Evolutionary conservation across 495 filamentous ascomycete species (phyloP), one percentile per base, ranked within the genome.

Genomic region (Sordaria brevicollis): DNA sequence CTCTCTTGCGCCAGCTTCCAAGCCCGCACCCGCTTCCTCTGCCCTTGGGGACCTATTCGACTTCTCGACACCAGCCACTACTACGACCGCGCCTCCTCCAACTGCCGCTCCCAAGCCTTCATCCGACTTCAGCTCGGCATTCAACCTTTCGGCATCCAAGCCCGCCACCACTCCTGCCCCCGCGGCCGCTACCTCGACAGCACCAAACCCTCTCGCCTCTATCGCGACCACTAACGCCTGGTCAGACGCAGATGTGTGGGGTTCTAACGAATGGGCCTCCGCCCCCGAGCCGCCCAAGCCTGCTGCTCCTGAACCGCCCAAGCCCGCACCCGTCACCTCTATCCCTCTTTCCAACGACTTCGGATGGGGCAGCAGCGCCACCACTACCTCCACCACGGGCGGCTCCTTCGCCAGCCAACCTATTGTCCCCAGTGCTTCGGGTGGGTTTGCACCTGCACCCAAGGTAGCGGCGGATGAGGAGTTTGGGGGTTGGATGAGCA

Each of bases 401-500:
- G 49, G 49, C 49, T 82, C 82, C 29, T 78, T 86, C 35, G 81
- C 85, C n/a, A 83, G 69, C 70, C 81, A 85, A 74, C 85, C 84
- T 38, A 83, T 87, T 72, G 83, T 87, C 4, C 84, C 84, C 3
- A 83, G 85, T 10, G 68, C 81, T 2, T 81, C 81, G 8, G 84
- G 85, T 33, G 84, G 84, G 1, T 85, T 85, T 71, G 80, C 78
- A 13, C 72, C 83, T 4, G 78, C 86, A 29, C 88, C 91, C 11
- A 89, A 89, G 72, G 89, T 95, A 3, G 85, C 87, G 35, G 88
- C 87, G 0, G 93, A 97, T 76, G 93, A 97, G 79, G 93, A 97
- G 74, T 97, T 96, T 81, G 93, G 93, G 17, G 93, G 93, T 29
- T 97, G 93, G 93, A 90, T 90, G 57, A 93, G 91, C 80, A 83